These are phyloP conservation scores for Kodamaea hsintzibuensis DNA, from an alignment of 805 yeast genomes.

Conservation along the genomic window DNA sequence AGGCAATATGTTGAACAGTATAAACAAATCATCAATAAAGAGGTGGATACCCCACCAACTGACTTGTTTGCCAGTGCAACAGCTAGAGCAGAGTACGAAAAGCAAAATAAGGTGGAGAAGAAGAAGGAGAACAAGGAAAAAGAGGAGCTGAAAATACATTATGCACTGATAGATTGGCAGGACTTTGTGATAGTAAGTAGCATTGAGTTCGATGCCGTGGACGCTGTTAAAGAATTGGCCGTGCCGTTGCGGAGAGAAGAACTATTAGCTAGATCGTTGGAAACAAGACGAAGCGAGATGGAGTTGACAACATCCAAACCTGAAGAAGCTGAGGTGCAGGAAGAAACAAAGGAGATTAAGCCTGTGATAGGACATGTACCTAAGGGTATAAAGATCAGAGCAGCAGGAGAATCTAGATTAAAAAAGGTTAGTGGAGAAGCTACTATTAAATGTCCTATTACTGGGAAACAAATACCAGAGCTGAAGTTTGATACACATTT, in stretches of 20 bases:
- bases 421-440: conserved; percentile 28
- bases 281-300: conserved; percentile 44
- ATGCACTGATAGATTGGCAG: conserved; percentile 85
- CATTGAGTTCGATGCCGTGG: conserved; percentile 62
- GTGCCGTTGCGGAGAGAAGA: conserved; percentile 59
- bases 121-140: conserved; percentile 29
- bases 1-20: conserved; percentile 58
- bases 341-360: conserved; percentile 6
- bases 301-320: conserved; percentile 17
- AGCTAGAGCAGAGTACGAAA: conserved; percentile 55
- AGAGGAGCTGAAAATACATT: conserved; percentile 49
- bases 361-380: conserved; percentile 21
- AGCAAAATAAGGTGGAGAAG: conserved; percentile 32
- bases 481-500: conserved; percentile 71
- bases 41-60: conserved; percentile 15
- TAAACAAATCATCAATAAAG: conserved; percentile 12
- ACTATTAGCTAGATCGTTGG: conserved; percentile 60
- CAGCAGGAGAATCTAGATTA: conserved; percentile 70
- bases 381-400: conserved; percentile 62
- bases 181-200: conserved; percentile 73
- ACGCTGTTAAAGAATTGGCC: conserved; percentile 55
- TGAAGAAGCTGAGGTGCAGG: conserved; percentile 7
- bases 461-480: conserved; percentile 70
- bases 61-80: conserved; percentile 48
- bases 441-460: conserved; percentile 73